Evolutionary conservation across 2,329 filamentous ascomycete species (phyloP), one percentile per base, ranked within the genome.

Genomic region (Tolypocladium ovalisporum): DNA sequence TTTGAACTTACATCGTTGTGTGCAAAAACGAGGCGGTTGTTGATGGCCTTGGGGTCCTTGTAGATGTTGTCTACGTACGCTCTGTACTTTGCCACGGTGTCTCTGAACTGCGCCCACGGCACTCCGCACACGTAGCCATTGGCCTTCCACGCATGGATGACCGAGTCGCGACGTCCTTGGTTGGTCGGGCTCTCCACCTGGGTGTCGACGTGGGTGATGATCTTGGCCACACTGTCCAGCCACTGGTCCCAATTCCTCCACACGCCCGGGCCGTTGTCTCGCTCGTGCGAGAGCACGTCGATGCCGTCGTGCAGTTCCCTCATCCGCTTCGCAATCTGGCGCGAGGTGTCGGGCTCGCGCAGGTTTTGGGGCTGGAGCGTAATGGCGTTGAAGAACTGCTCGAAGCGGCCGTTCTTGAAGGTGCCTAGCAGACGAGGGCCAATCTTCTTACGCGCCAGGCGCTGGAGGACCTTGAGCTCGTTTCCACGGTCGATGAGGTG

Each of bases 281-380:
- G 81, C 72, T 99, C 94, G 39, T 85, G 79, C 1, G 87, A 82
- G 0, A 96, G 79, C 24, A 99, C 77, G 34, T 97, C 91, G 60
- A 99, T 87, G 0, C 94, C 94, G 55, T 96, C 89, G 66, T 99
- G 94, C 39, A 99, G 79, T 71, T 99, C 94, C 61, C 92, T 83
- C 90, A 99, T 96, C 54, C 94, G 89, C 77, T 97, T 97, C 15
- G 94, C 93, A 67, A 99, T 99, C 68, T 96, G 89, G 66, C 83
- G 88, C 37, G 89, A 95, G 0, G 90, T 97, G 54, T 90, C 89
- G 0, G 89, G 83, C 36, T 89, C 83, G 40, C 90, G 86, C 52
- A 99, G 74, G 62, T 96, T 89, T 32, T 82, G 77, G 0, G 87
- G 80, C 0, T 86, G 93, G 47, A 99, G 80, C 0, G 94, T 86